Base-by-base conservation (phyloP, 2,329 filamentous ascomycete genomes). In the Claviceps purpurea region DNA sequence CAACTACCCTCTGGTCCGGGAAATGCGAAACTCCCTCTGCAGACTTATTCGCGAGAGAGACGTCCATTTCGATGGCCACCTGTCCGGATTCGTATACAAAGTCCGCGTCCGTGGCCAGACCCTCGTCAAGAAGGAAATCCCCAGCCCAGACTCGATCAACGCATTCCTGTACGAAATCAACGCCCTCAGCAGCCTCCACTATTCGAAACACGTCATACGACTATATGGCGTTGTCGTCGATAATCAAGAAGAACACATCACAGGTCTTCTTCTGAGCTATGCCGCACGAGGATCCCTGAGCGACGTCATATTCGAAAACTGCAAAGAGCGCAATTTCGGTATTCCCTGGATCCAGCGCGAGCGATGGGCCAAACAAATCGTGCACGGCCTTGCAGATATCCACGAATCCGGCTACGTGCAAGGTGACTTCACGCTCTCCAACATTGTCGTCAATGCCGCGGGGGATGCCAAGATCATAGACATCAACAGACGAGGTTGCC, bases 151-250 rank as follows among this genome's bases (percentile, higher is more conserved):
- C 61, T 93, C 88, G 0, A 84, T 97, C 20, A 91, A 97, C 56
- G 93, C 97, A 65, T 98, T 98, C 62, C 73, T 97, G 2, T 98
- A 98, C 66, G 93, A 98, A 69, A 87, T 96, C 65, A 96, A 97
- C 65, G 91, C 91, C 3, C 79, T 98, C n/a, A 84, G 86, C 65
- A 81, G 81, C 34, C 74, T 98, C 16, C 75, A 77, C 43, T 81
- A 79, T 52, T 87, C 88, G 1, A 73, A 75, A 5, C 84, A 85
- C 60, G 88, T 97, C 54, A 93, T 97, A 55, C 77, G 82, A 48
- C 89, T 97, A 60, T 84, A 90, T 60, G 93, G 89, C 5, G 79
- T 97, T 44, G 85, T 97, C 45, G 81, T 95, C 11, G 89, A 96
- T 64, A 88, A 95, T 7, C 84, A 94, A 61, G 87, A 94, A 54